Conservation (phyloP, 169 alveolate species). For the Eimeria mitis region DNA sequence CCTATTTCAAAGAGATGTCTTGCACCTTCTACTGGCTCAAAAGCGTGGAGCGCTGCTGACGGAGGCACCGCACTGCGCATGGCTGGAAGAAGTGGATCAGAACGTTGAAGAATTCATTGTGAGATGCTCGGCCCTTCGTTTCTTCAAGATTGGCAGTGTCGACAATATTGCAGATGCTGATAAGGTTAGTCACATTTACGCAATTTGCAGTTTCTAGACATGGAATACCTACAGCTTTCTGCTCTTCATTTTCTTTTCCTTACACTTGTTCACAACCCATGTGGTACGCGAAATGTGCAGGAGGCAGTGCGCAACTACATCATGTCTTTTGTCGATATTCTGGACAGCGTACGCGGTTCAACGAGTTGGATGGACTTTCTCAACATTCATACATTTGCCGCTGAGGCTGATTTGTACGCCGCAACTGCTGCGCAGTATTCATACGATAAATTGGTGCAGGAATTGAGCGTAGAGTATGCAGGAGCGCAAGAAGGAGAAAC, state of each 20-base stretch:
- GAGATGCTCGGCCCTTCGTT: constrained; percentile 63
- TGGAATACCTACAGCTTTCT: not conserved
- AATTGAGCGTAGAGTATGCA: constrained; percentile 25
- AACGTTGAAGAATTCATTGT: constrained; percentile 10
- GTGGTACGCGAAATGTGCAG: not conserved
- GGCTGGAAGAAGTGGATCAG: not conserved
- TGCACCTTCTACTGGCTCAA: constrained; percentile 28
- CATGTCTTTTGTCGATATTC: constrained; percentile 3
- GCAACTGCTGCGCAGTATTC: constrained; percentile 48
- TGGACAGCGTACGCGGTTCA: constrained; percentile 37
- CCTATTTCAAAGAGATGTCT: constrained; percentile 31
- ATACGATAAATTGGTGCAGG: constrained; percentile 52
- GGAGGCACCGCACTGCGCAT: constrained; percentile 71
- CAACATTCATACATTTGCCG: constrained; percentile 15
- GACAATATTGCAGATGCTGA: not conserved
- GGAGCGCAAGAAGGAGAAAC: not conserved
- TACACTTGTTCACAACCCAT: not conserved
- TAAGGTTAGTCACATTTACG: not conserved
- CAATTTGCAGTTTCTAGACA: not conserved
- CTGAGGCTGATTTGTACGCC: constrained; percentile 70
- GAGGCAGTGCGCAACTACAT: constrained; percentile 24
- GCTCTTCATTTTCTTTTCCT: not conserved
- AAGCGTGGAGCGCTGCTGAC: constrained; percentile 1
- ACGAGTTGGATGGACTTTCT: constrained; percentile 67
- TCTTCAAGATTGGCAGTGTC: constrained; percentile 65